Percentiles rank a stretch among this genome's conserved stretches.
These are phyloP conservation scores for Sugiyamaella paludigena DNA, from an alignment of 1,139 yeast genomes.

Conservation along the genomic window DNA sequence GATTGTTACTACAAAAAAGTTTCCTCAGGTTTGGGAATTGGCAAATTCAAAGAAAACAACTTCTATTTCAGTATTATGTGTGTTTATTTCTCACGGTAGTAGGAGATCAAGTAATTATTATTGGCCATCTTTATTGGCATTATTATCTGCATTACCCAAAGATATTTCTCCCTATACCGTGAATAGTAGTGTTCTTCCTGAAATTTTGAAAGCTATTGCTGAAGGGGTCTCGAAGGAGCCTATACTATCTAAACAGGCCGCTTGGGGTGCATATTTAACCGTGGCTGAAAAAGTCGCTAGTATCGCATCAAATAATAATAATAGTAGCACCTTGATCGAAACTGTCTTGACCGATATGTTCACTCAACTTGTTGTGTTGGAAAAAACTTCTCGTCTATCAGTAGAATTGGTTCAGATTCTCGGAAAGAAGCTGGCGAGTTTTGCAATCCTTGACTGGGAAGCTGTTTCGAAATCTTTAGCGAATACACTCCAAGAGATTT, in stretches of 20 bases:
- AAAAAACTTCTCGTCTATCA: conserved; percentile 15
- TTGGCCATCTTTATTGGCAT: conserved; percentile 32
- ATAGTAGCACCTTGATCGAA: conserved; percentile 1
- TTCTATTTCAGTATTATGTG: conserved; percentile 17
- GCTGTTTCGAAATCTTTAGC: not conserved
- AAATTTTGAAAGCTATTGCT: conserved; percentile 25
- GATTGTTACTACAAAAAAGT: conserved; percentile 27
- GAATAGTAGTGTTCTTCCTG: not conserved
- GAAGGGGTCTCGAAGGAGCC: conserved; percentile 32
- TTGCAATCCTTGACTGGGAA: conserved; percentile 5
- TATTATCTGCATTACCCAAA: conserved; percentile 25
- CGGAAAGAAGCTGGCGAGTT: conserved; percentile 25
- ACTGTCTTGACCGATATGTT: conserved; percentile 14
- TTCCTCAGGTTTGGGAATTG: conserved; percentile 31
- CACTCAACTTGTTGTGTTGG: conserved; percentile 16
- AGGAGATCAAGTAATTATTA: conserved; percentile 29
- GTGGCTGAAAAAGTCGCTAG: conserved; percentile 21
- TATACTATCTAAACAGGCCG: conserved; percentile 20
- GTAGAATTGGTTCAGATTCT: conserved; percentile 19
- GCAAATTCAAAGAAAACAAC: conserved; percentile 24
- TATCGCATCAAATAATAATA: not conserved
- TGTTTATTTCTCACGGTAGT: conserved; percentile 24
- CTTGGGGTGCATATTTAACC: conserved; percentile 30
- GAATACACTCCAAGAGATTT: not conserved
- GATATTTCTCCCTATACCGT: conserved; percentile 23